Conservation (phyloP, 257 asterid species). For the Marsdenia floribunda region DNA sequence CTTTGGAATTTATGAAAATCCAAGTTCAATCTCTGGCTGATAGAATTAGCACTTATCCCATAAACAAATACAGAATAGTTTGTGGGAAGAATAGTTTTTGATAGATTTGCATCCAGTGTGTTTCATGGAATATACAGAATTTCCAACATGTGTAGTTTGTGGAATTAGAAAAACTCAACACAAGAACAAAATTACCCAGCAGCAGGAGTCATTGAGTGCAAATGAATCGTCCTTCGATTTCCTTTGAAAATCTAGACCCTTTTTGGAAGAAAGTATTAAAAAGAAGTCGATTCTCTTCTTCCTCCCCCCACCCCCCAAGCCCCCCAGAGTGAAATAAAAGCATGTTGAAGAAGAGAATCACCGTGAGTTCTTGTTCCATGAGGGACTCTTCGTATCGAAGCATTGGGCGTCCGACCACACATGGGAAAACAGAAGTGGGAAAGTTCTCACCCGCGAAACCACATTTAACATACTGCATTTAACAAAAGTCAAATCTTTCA, state of each 20-base stretch:
- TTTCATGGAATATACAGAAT: background rate
- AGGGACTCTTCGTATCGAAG: conserved; percentile 91
- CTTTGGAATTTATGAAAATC: too few relatives aligned
- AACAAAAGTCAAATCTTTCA: conserved; percentile 9
- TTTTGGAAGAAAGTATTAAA: background rate
- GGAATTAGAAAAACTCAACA: background rate
- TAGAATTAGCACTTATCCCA: background rate
- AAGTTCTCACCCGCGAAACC: conserved; percentile 96
- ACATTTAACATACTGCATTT: conserved; percentile 89
- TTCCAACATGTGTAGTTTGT: background rate
- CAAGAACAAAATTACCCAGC: conserved; percentile 1
- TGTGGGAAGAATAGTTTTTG: background rate
- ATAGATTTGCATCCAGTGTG: background rate
- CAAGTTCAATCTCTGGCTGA: background rate
- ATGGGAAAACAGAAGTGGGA: conserved; percentile 94
- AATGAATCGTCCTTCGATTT: background rate
- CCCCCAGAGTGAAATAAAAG: background rate
- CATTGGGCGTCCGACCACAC: conserved; percentile 98
- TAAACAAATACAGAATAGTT: background rate
- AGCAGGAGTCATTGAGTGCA: conserved; percentile 2
- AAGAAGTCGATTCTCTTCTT: background rate
- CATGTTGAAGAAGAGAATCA: conserved; percentile 24
- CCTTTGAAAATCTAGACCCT: background rate
- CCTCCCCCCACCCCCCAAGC: background rate
- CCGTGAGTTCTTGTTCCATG: conserved; percentile 88